Conservation (phyloP, 495 filamentous ascomycete species). For the Poronia punctata region DNA sequence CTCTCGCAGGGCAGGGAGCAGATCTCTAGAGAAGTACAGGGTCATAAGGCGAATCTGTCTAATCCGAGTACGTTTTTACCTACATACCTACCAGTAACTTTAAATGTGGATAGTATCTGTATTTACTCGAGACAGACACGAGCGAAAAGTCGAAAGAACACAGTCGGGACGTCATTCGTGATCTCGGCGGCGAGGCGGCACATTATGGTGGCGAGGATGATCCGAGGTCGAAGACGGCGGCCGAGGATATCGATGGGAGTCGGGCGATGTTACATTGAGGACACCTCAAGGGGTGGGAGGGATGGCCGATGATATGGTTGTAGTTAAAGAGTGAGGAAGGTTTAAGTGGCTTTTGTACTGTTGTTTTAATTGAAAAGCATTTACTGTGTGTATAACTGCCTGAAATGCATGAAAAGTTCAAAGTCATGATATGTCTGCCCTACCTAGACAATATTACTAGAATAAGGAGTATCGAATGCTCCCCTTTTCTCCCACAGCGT, state of each 20-base stretch:
- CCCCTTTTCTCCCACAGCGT: too few species aligned
- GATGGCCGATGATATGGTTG: too few species aligned
- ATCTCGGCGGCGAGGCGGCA: constrained; percentile 21
- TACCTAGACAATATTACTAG: too few species aligned
- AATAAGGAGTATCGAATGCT: too few species aligned
- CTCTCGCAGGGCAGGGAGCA: constrained; percentile 28
- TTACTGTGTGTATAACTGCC: too few species aligned
- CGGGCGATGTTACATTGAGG: constrained; percentile 11
- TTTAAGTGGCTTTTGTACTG: too few species aligned
- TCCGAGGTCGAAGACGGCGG: constrained; percentile 25
- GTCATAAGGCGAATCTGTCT: constrained; percentile 24
- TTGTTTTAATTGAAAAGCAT: too few species aligned
- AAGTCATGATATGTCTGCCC: too few species aligned
- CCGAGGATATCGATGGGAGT: constrained; percentile 28
- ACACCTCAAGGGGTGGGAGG: too few species aligned
- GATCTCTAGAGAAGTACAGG: constrained; percentile 22
- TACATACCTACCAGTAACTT: neutral
- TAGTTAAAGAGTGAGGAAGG: too few species aligned
- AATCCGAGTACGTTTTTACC: constrained; percentile 22
- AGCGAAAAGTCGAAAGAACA: constrained; percentile 24
- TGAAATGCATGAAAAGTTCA: too few species aligned
- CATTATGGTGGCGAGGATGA: constrained; percentile 21
- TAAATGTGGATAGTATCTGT: neutral
- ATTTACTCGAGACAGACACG: constrained; percentile 12
- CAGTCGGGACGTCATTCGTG: constrained; percentile 16